These are phyloP conservation scores for Annona squamosa DNA, from an alignment of 164 flowering plant species.

Conservation along the genomic window DNA sequence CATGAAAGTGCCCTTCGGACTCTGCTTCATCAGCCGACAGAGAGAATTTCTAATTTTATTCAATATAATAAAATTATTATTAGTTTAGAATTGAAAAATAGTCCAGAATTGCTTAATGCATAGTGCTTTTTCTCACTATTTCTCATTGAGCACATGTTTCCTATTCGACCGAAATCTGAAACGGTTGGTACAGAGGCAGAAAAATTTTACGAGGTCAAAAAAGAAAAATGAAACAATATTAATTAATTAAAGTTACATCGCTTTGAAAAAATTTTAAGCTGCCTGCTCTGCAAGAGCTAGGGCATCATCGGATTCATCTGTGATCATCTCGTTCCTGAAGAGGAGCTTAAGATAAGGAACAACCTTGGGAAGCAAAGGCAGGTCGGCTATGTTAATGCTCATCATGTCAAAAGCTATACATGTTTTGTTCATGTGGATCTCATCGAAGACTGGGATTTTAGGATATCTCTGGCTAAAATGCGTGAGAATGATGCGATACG, in stretches of 20 bases:
- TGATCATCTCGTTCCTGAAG: constrained; percentile 57
- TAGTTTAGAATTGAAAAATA: no score
- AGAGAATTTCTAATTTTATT: no score
- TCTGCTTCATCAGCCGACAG: no score
- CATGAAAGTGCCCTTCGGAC: no score
- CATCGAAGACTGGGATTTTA: constrained; percentile 82
- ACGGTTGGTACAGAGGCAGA: not conserved
- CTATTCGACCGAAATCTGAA: not conserved
- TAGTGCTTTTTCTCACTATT: no score
- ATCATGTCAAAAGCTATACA: constrained; percentile 97
- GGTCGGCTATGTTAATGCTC: constrained; percentile 87
- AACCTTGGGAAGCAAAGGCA: constrained; percentile 77
- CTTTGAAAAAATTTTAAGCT: not conserved
- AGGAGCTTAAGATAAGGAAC: constrained; percentile 77
- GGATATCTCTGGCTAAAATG: constrained; percentile 99
- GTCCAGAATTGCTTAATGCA: no score
- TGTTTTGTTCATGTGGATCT: constrained; percentile 70
- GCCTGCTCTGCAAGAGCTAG: not conserved
- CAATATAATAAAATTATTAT: no score
- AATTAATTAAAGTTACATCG: no score
- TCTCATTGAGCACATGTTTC: no score
- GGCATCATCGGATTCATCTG: constrained; percentile 62
- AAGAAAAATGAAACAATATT: no score
- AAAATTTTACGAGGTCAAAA: not conserved
- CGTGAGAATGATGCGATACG: constrained; percentile 74